Evolutionary conservation across 108 stramenopile species (phyloP).

Genomic region (Schizochytrium sp.): DNA sequence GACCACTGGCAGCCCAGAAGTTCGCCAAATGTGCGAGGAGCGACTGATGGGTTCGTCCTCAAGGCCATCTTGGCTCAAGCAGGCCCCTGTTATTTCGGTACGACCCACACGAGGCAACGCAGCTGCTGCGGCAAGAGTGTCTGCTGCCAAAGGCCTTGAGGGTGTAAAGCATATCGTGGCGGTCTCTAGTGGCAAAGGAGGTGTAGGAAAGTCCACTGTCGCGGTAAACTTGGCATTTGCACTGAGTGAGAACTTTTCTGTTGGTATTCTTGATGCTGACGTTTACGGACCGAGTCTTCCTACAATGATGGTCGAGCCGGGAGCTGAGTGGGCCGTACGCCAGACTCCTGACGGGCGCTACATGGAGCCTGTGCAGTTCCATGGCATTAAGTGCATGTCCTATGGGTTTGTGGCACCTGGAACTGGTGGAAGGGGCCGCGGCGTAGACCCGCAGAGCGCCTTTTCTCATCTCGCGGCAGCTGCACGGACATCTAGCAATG

Average conservation of each 20-base stretch:
- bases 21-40: not conserved
- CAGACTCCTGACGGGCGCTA: not conserved
- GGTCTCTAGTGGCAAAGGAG: constrained; percentile 83
- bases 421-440: constrained; percentile 45
- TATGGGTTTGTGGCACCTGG: constrained; percentile 66
- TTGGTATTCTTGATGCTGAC: constrained; percentile 97
- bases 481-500: constrained; percentile 8
- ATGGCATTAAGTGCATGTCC: constrained; percentile 63
- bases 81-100: not conserved
- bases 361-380: constrained; percentile 9
- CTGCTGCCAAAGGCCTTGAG: not conserved
- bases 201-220: constrained; percentile 98
- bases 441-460: constrained; percentile 39
- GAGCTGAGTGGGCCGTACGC: constrained; percentile 58
- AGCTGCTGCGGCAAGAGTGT: not conserved
- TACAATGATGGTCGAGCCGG: constrained; percentile 65
- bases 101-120: not conserved
- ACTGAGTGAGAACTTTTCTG: constrained; percentile 82
- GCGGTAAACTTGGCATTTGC: constrained; percentile 97
- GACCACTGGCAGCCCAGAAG: not conserved
- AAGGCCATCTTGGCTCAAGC: not conserved
- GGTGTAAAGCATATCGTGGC: constrained; percentile 64
- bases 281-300: constrained; percentile 93
- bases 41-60: not conserved
- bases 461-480: constrained; percentile 29